Percentiles rank a stretch among this genome's conserved stretches.
Evolutionary conservation across 2,329 filamentous ascomycete genomes (phyloP).

Genomic region (Diplodia intermedia): DNA sequence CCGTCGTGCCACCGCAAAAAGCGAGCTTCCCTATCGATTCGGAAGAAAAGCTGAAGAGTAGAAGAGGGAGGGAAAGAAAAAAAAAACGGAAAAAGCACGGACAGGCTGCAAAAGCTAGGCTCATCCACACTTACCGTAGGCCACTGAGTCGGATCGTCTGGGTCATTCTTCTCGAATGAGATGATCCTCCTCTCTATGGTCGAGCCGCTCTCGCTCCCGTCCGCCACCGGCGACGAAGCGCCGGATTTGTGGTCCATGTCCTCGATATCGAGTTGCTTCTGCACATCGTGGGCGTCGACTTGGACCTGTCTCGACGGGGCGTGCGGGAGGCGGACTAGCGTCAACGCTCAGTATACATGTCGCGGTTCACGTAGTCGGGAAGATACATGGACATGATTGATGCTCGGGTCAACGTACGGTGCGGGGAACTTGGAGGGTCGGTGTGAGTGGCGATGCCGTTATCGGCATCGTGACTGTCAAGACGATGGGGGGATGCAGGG

Average conservation of each 20-base stretch:
- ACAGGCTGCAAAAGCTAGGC: no score
- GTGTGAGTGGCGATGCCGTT: constrained; percentile 5
- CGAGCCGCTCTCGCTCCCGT: constrained; percentile 11
- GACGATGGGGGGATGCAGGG: not conserved
- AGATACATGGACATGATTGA: not conserved
- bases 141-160: constrained; percentile 54
- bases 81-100: not conserved
- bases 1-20: not conserved
- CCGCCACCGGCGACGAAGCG: constrained; percentile 23
- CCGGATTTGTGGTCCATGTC: constrained; percentile 41
- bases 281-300: constrained; percentile 39
- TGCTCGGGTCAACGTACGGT: constrained; percentile 4
- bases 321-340: not conserved
- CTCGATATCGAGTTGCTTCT: constrained; percentile 38
- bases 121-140: constrained; percentile 38
- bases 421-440: not conserved
- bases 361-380: no score
- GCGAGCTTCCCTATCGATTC: not conserved
- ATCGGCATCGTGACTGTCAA: constrained; percentile 5
- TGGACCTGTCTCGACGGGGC: not conserved
- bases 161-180: constrained; percentile 50
- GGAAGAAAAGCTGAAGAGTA: not conserved
- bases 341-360: not conserved
- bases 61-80: no score
- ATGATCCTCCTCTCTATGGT: constrained; percentile 42